These are phyloP conservation scores for Aspergillus felis DNA, from an alignment of 2,329 filamentous ascomycete species.

Conservation along the genomic window DNA sequence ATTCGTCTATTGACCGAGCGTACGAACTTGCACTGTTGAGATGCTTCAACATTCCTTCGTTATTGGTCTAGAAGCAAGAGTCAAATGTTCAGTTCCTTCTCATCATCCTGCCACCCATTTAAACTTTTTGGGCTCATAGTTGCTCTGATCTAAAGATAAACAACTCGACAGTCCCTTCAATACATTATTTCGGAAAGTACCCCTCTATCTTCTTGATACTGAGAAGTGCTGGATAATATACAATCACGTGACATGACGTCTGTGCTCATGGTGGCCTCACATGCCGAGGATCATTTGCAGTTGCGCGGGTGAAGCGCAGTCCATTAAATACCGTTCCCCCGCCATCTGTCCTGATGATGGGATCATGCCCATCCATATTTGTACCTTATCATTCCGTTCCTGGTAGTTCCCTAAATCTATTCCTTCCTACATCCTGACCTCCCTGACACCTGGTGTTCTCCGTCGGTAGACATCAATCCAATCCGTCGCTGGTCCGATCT, in stretches of 20 bases:
- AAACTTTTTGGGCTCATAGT: background rate
- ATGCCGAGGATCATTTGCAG: slow-evolving; percentile 37
- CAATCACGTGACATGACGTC: slow-evolving; percentile 34
- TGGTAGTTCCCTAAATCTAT: slow-evolving; percentile 3
- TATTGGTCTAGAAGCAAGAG: background rate
- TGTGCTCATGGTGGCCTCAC: slow-evolving; percentile 29
- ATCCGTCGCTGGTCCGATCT: slow-evolving; percentile 7
- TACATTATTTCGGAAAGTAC: no score
- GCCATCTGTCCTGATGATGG: slow-evolving; percentile 5
- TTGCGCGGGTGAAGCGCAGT: slow-evolving; percentile 20
- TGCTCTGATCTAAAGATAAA: no score
- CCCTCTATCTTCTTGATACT: background rate
- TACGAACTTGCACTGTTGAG: background rate
- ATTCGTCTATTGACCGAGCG: background rate
- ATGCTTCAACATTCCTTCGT: no score
- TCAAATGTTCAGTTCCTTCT: background rate
- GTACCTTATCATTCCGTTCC: background rate
- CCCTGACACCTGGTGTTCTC: slow-evolving; percentile 6
- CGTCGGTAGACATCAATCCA: slow-evolving; percentile 7
- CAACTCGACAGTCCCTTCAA: no score
- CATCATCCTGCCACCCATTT: background rate
- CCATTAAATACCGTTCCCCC: slow-evolving; percentile 25
- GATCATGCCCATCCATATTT: background rate
- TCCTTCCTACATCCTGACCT: slow-evolving; percentile 9
- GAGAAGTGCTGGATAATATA: background rate